These are phyloP conservation scores for Striga asiatica DNA, from an alignment of 257 asterid genomes.

Conservation along the genomic window DNA sequence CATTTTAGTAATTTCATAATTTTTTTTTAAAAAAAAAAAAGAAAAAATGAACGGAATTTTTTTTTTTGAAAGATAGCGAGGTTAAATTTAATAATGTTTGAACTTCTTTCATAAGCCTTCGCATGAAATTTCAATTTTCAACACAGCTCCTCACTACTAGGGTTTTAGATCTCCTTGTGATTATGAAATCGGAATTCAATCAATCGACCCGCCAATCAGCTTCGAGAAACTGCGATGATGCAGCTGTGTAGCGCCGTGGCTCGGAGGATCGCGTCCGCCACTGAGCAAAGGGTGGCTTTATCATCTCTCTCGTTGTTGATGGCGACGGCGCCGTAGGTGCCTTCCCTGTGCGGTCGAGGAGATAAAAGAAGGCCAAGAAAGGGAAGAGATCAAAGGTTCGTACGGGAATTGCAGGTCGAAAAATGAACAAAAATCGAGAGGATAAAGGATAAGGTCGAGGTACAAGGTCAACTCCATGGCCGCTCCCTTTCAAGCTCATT, in stretches of 20 bases:
- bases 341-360: not conserved
- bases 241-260: not conserved
- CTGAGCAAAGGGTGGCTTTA: not conserved
- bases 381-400: constrained; percentile 16
- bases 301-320: not conserved
- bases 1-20: too few relatives aligned
- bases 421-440: constrained; percentile 58
- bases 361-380: not conserved
- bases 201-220: too few relatives aligned
- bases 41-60: too few relatives aligned
- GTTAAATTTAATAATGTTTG: too few relatives aligned
- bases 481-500: not conserved
- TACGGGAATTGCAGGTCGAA: constrained; percentile 64
- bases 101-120: too few relatives aligned
- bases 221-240: not conserved
- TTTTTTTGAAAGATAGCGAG: too few relatives aligned
- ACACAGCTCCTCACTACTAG: too few relatives aligned
- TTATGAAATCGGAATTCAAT: too few relatives aligned
- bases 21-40: too few relatives aligned
- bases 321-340: not conserved
- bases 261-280: not conserved
- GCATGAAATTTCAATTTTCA: too few relatives aligned
- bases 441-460: constrained; percentile 61
- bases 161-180: not conserved
- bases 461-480: not conserved